Base-by-base conservation (phyloP, 1,284 basidiomycete genomes). In the Xerocomus amazonicus region DNA sequence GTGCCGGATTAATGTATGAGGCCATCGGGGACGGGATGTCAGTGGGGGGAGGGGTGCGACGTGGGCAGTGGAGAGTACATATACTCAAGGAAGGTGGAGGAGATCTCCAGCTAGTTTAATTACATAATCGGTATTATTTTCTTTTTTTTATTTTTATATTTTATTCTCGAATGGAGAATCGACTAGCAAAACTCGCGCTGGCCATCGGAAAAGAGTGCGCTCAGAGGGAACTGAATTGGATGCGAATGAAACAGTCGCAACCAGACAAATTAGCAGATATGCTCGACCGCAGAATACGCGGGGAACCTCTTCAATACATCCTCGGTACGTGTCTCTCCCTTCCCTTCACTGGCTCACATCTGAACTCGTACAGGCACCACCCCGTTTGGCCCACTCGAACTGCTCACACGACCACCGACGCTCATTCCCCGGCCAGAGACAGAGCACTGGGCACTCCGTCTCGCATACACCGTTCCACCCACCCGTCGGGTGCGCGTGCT, bases 401-500 rank as follows among this genome's bases (percentile, higher is more conserved):
- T 96, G 55, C 71, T 81, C 46, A 74, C 78, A 5, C 81, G 87
- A 23, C 72, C 85, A 3, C 94, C 94, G 1, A 82, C 85, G 6
- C 81, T 97, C 52, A 97, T 97, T 40, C 93, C 94, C 3, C 85
- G 93, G 7, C 88, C 92, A 37, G 93, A 97, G 68, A 97, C 94
- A 1, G 93, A 96, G 59, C 71, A 92, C 64, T 89, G 87, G 89
- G 72, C 80, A 2, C 62, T 82, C 14, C 76, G 75, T 51, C 75
- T 90, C 38, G 73, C 83, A 26, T 67, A 74, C 9, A 61, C 61
- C 10, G 58, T 79, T 50, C 50, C 64, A 6, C 75, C 76, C 4
- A 61, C 68, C 17, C 68, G 59, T 28, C 75, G 77, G n/a, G 55
- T 78, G 28, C 73, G 70, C 37, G 66, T 94, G 19, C 76, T 96